Base-by-base conservation (phyloP, 305 asterid species). In the Fraxinus latifolia region DNA sequence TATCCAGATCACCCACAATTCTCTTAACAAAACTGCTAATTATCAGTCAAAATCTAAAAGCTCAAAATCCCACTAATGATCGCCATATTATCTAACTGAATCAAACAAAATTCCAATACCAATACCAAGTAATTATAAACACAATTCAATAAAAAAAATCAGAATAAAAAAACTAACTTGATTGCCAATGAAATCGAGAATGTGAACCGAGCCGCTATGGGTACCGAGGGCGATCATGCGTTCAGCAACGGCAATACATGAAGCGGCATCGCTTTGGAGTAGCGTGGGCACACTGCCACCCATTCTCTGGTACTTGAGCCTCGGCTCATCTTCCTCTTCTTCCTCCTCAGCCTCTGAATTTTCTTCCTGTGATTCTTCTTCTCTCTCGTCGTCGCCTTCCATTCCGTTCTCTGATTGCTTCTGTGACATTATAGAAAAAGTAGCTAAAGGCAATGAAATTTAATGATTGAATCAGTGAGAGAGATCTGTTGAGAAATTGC, bases 151-250 rank as follows among this genome's bases (percentile, higher is more conserved):
- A 37, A 29, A 71, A 19, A 71, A 34, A 60, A 81, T 19, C 29
- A 77, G 36, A 77, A 67, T 2, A 37, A 37, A 37, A 74, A 2
- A 65, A 77, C 84, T 78, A 85, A 92, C 99, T 82, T 93, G 97
- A 89, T 94, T 94, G 65, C 99, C 99, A 1, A 96, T 94, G 81
- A 96, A 96, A 92, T 96, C 98, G 3, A 94, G 94, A 88, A 96
- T 96, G 91, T 94, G 93, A 79, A 96, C 93, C 21, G 88, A 87
- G 75, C 99, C 99, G 23, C 84, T 84, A 58, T 89, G 97, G 73
- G 99, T 96, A 60, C 98, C 99, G 74, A 94, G 96, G 0, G 98
- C 99, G 85, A 95, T 92, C 99, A 94, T 94, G 79, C 99, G 96
- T 65, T 95, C 99, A 5, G 99, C 91, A 3, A 94, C 91, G 34